Percentiles rank a stretch among this genome's conserved stretches.
Conservation (phyloP, 495 filamentous ascomycete species). For the Paragyromitra xinjiangensis region DNA sequence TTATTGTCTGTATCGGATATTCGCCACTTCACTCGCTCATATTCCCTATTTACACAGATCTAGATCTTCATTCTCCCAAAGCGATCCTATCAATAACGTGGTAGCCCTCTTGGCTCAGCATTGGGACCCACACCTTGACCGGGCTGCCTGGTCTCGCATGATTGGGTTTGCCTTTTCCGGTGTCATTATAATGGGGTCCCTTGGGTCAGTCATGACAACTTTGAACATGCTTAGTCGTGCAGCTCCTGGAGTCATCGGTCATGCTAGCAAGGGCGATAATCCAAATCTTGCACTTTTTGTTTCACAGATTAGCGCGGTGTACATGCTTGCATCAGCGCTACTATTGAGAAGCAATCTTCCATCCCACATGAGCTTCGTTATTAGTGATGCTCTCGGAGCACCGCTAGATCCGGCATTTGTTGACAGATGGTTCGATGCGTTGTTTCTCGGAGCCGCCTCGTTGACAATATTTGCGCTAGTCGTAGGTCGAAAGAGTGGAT, state of each 20-base stretch:
- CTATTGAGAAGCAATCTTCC: conserved; percentile 78
- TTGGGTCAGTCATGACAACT: conserved; percentile 78
- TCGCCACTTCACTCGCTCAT: conserved; percentile 71
- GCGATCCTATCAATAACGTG: conserved; percentile 80
- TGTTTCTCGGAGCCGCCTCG: conserved; percentile 73
- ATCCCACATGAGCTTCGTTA: conserved; percentile 72
- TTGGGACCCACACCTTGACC: conserved; percentile 75
- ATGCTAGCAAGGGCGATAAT: conserved; percentile 65
- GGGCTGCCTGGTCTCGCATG: conserved; percentile 75
- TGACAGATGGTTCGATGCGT: conserved; percentile 87
- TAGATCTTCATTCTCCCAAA: conserved; percentile 68
- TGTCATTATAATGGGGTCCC: conserved; percentile 77
- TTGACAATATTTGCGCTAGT: conserved; percentile 73
- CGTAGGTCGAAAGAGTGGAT: conserved; percentile 69
- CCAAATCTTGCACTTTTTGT: conserved; percentile 76
- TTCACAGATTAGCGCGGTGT: conserved; percentile 78
- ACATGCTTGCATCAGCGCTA: conserved; percentile 78
- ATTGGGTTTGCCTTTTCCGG: conserved; percentile 81
- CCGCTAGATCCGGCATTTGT: conserved; percentile 73
- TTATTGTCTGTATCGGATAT: conserved; percentile 79
- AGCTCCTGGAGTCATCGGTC: conserved; percentile 69
- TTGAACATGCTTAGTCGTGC: conserved; percentile 77
- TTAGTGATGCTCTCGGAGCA: conserved; percentile 74
- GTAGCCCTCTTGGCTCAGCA: conserved; percentile 76
- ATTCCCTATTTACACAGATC: conserved; percentile 62